A percentile compares a stretch with the other conserved stretches of the same genome.
Evolutionary conservation across 129 eudicot genomes (phyloP).

Genomic region (Oenanthe sinensis): DNA sequence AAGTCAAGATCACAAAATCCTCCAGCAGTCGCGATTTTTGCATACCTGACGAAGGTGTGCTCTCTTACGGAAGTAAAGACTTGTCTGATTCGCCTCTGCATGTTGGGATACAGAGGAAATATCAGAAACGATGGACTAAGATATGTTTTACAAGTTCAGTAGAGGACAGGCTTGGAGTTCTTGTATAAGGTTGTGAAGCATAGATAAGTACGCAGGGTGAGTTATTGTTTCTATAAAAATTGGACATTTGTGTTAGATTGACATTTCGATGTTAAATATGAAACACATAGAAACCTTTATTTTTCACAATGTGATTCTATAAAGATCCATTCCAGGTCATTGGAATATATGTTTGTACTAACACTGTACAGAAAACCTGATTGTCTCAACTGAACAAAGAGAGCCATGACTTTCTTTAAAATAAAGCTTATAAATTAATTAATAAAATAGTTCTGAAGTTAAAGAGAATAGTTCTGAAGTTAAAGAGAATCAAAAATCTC

Average conservation of each 20-base stretch:
- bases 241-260: neutral
- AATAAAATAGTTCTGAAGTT: no score
- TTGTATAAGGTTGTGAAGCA: neutral
- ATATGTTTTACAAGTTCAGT: neutral
- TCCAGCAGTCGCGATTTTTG: conserved; percentile 55
- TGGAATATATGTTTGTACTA: neutral
- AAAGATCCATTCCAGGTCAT: neutral
- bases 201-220: neutral
- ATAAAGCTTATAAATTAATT: no score
- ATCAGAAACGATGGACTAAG: neutral
- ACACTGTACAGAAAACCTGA: neutral
- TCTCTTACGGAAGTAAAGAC: conserved; percentile 46
- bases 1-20: conserved; percentile 60
- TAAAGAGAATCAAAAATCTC: no score
- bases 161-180: neutral
- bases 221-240: neutral
- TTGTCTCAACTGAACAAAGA: neutral
- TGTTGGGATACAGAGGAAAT: neutral
- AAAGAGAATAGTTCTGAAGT: no score
- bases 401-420: no score
- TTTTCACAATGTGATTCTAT: neutral
- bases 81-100: conserved; percentile 51
- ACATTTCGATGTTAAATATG: neutral
- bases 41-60: conserved; percentile 46
- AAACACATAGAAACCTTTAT: neutral